These are phyloP conservation scores for Ceratobasidium sp. DNA, from an alignment of 1,284 basidiomycete species.

Conservation along the genomic window DNA sequence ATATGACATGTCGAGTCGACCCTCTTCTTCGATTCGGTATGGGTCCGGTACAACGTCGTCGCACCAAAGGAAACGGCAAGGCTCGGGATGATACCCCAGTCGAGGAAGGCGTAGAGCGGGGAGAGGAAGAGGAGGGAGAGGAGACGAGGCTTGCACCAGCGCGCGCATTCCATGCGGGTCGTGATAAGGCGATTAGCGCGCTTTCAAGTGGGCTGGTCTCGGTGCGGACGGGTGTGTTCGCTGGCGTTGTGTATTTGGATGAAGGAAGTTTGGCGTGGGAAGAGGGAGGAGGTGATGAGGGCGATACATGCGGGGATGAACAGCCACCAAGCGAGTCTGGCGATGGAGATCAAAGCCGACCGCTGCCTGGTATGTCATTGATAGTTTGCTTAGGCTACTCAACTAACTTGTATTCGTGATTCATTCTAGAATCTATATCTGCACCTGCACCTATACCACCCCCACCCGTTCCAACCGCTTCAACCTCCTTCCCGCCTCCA, in stretches of 20 bases:
- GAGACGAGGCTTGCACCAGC: constrained; percentile 31
- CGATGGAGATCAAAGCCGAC: no score
- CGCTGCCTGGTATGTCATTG: neutral
- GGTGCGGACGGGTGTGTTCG: constrained; percentile 27
- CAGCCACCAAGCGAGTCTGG: neutral
- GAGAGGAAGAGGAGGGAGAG: neutral
- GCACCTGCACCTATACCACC: neutral
- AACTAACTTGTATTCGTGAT: neutral
- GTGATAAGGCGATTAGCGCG: constrained; percentile 37
- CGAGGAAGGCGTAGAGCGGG: neutral
- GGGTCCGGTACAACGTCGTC: neutral
- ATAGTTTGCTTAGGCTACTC: neutral
- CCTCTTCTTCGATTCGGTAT: constrained; percentile 22
- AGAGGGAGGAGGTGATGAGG: constrained; percentile 20
- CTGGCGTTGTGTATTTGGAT: constrained; percentile 36
- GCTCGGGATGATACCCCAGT: neutral
- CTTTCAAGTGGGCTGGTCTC: constrained; percentile 41
- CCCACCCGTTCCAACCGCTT: neutral
- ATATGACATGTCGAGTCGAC: constrained; percentile 43
- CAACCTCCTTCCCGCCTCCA: neutral
- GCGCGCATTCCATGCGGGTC: constrained; percentile 36
- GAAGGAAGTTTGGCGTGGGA: constrained; percentile 36
- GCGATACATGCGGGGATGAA: neutral
- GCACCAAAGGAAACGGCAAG: neutral
- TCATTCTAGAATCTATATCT: neutral